Base-by-base conservation (phyloP, 495 filamentous ascomycete species). In the Peziza echinospora region DNA sequence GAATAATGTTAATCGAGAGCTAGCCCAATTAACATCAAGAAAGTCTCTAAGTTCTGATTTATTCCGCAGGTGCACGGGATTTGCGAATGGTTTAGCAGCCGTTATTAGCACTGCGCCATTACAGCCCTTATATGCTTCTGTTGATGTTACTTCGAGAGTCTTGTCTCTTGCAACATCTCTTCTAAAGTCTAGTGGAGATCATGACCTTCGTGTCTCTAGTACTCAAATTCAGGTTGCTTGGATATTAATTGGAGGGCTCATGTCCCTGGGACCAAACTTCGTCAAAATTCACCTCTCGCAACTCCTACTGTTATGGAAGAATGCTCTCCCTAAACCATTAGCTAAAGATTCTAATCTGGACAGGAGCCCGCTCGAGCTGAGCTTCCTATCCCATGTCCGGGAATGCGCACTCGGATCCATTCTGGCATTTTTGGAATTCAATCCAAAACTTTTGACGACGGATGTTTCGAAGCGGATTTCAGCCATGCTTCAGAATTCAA, bases 251-350 rank as follows among this genome's bases (percentile, higher is more conserved):
- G 89, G 89, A 26, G 89, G 89, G 0, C 64, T 99, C 21, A 96
- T 96, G 91, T 82, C 86, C 5, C 68, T 96, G 2, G 89, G 89
- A 0, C 91, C 91, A 5, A 94, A 92, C 59, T 99, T 99, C 60
- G 87, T 96, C 62, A 99, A 99, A 63, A 96, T 93, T 34, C 89
- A 96, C 65, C 70, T 99, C 17, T 87, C 87, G 2, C 89, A 96
- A 60, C 66, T 99, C 41, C 76, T 96, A 45, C 63, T 96, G n/a
- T 69, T 99, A 10, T 99, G 89, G 89, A 93, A 92, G 60, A 96
- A 93, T 63, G 86, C 89, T 2, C 65, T 99, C 26, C 89, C 89
- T 4, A 93, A 84, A 54, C 87, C 91, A n/a, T 58, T 96, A 9
- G 75, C 81, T 21, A 89, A 82, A 62, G 87, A 94, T 49, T 87